Base-by-base conservation (phyloP, 2,329 filamentous ascomycete genomes). In the Venturia aucupariae region DNA sequence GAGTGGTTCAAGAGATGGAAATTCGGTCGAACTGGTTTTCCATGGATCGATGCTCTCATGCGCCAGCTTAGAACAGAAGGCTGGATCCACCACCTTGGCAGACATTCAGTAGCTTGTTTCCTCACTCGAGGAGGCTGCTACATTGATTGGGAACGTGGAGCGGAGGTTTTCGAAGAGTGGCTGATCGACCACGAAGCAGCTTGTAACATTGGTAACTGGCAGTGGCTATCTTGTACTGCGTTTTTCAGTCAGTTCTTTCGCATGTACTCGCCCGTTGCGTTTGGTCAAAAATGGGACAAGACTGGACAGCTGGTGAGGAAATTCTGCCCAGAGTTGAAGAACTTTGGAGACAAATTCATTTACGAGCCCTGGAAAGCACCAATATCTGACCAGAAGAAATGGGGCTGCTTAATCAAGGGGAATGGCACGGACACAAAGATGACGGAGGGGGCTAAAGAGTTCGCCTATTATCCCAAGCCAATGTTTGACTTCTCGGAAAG, bases 21-120 rank as follows among this genome's bases (percentile, higher is more conserved):
- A 70, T 72, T 80, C 41, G 89, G 89, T 1, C 76, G 79, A 30
- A 92, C 89, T 0, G 89, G 89, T 0, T 92, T 92, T 67, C 89
- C 89, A 0, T 92, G 87, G 84, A 90, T 92, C 68, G 89, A 92
- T 70, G 88, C 88, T 0, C 78, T 92, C 48, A 92, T 92, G 89
- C 83, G 88, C 0, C 89, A 92, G 73, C 79, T 92, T 17, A 79
- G 81, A 17, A 72, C 79, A 1, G 88, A 91, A 71, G 89, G 89
- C 35, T 92, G 89, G 89, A 90, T 92, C 10, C 89, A 92, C 71
- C 89, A 92, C 71, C 80, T 92, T 0, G 89, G 88, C 2, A 82
- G 89, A 0, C 89, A 92, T 73, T 83, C 86, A n/a, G 86, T 92
- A 0, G 89, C 89, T 0, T 92, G 88, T 71, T 92, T 92, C 72